These are phyloP conservation scores for Aspergillus sergii DNA, from an alignment of 2,329 filamentous ascomycete species.

Conservation along the genomic window DNA sequence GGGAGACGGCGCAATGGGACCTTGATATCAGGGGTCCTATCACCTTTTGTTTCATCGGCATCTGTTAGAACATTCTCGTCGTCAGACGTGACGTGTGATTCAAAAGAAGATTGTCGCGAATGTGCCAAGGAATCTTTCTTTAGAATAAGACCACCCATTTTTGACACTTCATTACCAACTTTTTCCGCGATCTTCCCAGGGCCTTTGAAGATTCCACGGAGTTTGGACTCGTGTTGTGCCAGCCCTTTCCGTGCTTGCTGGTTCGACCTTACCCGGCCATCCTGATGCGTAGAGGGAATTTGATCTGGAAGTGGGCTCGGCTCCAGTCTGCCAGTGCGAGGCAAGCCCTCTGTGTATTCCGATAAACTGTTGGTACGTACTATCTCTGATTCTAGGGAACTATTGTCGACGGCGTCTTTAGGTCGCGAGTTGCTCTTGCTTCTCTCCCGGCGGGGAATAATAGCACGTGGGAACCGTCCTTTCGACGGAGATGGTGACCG, in stretches of 20 bases:
- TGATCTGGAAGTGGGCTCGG: conserved; percentile 32
- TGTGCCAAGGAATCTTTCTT: conserved; percentile 56
- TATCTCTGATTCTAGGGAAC: conserved; percentile 19
- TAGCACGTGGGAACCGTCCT: conserved; percentile 53
- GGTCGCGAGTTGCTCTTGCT: conserved; percentile 42
- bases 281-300: conserved; percentile 25
- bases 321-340: conserved; percentile 27
- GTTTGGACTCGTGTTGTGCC: conserved; percentile 56
- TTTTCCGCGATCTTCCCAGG: conserved; percentile 70
- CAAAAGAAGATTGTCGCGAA: conserved; percentile 47
- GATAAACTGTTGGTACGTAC: conserved; percentile 19
- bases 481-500: conserved; percentile 65
- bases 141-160: conserved; percentile 63
- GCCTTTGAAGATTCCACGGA: conserved; percentile 77
- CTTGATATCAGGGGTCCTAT: conserved; percentile 32
- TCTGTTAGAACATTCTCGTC: conserved; percentile 52
- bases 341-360: conserved; percentile 16
- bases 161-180: conserved; percentile 66
- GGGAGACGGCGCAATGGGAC: conserved; percentile 34
- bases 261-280: conserved; percentile 25
- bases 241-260: conserved; percentile 30
- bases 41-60: conserved; percentile 35
- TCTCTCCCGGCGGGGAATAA: conserved; percentile 42
- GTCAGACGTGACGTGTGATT: conserved; percentile 48
- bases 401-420: conserved; percentile 38